Evolutionary conservation across 139 green algal genomes (phyloP).

Genomic region (Parachlorella kessleri): DNA sequence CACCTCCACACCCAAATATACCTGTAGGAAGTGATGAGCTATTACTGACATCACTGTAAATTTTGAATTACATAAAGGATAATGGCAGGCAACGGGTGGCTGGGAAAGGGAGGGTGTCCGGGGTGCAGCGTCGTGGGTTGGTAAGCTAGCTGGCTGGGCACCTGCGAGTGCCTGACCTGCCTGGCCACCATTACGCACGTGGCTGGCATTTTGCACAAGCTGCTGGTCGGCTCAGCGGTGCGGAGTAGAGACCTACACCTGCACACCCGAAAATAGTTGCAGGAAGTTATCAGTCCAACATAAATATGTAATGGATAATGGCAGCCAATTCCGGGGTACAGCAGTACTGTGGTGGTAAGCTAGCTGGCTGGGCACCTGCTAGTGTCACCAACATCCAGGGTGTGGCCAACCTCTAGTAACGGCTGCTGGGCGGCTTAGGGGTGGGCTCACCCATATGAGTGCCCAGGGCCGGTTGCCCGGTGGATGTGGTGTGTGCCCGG

Average conservation of each 20-base stretch:
- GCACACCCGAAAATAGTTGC: no score
- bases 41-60: no score
- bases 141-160: slow-evolving; percentile 60
- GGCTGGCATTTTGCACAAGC: slow-evolving; percentile 76
- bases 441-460: no score
- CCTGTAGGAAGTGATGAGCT: no score
- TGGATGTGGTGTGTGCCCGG: no score
- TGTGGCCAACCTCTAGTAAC: slow-evolving; percentile 82
- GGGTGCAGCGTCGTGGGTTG: not conserved
- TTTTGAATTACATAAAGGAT: no score
- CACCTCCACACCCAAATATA: no score
- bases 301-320: no score
- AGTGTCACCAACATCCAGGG: slow-evolving; percentile 83
- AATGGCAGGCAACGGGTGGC: no score
- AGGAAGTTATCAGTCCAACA: no score
- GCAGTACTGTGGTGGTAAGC: not conserved
- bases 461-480: no score
- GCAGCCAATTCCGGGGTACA: not conserved
- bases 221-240: slow-evolving; percentile 75
- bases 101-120: slow-evolving; percentile 6
- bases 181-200: slow-evolving; percentile 84
- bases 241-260: no score
- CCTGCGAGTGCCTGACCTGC: slow-evolving; percentile 93
- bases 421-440: slow-evolving; percentile 72
- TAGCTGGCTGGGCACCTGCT: slow-evolving; percentile 80